phyloP scores from a whole-genome alignment of 768 basidiomycete genomes.

The Austroboletus eburneus region DNA sequence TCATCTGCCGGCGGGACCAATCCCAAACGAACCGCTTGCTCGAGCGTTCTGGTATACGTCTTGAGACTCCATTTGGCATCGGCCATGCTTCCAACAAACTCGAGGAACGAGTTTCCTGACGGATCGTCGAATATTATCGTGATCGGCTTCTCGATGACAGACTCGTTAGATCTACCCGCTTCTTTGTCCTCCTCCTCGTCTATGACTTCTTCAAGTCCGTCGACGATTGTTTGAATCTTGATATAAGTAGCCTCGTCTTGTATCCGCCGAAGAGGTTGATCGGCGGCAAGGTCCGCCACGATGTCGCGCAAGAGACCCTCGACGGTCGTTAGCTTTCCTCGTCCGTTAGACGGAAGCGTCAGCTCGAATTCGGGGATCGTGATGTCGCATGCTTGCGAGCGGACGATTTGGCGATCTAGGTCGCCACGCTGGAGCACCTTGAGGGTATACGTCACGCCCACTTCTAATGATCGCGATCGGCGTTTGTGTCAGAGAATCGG shows the following conservation, averaged over 20 bases:
- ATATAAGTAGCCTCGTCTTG: constrained; percentile 68
- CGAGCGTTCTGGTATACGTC: constrained; percentile 70
- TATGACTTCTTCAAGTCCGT: constrained; percentile 58
- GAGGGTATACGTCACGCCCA: constrained; percentile 78
- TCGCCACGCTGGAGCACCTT: constrained; percentile 71
- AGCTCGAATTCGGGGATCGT: constrained; percentile 84
- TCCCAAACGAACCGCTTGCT: constrained; percentile 81
- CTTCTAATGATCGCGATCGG: too few species aligned
- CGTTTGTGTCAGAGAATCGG: too few species aligned
- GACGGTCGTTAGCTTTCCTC: constrained; percentile 94
- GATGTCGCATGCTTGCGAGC: constrained; percentile 79
- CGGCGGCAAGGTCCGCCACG: constrained; percentile 68
- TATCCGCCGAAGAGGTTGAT: constrained; percentile 80
- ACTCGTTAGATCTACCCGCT: constrained; percentile 20
- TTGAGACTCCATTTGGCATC: constrained; percentile 93
- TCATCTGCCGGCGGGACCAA: constrained; percentile 52
- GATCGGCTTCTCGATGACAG: constrained; percentile 46
- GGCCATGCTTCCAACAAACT: constrained; percentile 79
- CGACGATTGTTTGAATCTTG: constrained; percentile 75
- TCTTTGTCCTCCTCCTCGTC: constrained; percentile 51
- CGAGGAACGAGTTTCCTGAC: constrained; percentile 93
- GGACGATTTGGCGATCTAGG: constrained; percentile 90
- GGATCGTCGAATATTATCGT: constrained; percentile 99
- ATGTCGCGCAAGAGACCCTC: constrained; percentile 89
- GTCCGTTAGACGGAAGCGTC: constrained; percentile 75